phyloP scores from a whole-genome alignment of 2,329 filamentous ascomycete genomes.

The Neonectria magnoliae region DNA sequence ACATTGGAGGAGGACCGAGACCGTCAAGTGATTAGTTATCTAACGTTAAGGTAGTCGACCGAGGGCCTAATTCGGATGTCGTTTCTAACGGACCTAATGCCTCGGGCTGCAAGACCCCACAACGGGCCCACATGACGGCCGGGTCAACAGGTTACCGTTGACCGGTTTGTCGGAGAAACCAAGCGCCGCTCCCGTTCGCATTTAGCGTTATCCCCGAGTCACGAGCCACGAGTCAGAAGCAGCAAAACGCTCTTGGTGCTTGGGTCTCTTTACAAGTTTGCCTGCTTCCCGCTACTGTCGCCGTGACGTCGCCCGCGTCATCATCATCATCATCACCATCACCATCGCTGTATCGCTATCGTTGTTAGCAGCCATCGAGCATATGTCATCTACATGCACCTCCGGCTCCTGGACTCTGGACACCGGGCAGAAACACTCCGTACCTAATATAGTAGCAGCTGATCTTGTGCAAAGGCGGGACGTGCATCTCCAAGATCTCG shows the following conservation, averaged over 20 bases:
- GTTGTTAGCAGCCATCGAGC: background rate
- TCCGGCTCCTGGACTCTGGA: background rate
- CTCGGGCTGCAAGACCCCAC: slow-evolving; percentile 20
- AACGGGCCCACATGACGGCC: background rate
- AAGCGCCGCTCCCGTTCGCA: slow-evolving; percentile 21
- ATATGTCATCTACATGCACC: background rate
- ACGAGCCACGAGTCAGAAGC: slow-evolving; percentile 11
- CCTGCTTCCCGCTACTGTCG: background rate
- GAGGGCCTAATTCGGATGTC: slow-evolving; percentile 17
- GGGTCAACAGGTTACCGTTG: background rate
- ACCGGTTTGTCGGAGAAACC: slow-evolving; percentile 19
- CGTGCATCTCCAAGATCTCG: slow-evolving; percentile 33
- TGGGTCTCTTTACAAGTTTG: background rate
- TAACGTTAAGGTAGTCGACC: background rate
- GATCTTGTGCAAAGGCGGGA: slow-evolving; percentile 27
- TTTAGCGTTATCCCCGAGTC: background rate
- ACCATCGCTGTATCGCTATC: background rate
- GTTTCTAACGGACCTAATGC: slow-evolving; percentile 32
- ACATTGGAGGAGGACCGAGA: slow-evolving; percentile 11
- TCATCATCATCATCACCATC: background rate
- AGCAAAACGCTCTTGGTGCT: background rate
- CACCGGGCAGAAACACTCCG: slow-evolving; percentile 8
- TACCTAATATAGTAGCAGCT: slow-evolving; percentile 2
- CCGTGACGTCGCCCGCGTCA: background rate
- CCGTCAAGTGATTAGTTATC: background rate